A percentile compares a stretch with the other conserved stretches of the same genome.
phyloP scores from a whole-genome alignment of 805 yeast genomes.

The Yamadazyma nakazawae region DNA sequence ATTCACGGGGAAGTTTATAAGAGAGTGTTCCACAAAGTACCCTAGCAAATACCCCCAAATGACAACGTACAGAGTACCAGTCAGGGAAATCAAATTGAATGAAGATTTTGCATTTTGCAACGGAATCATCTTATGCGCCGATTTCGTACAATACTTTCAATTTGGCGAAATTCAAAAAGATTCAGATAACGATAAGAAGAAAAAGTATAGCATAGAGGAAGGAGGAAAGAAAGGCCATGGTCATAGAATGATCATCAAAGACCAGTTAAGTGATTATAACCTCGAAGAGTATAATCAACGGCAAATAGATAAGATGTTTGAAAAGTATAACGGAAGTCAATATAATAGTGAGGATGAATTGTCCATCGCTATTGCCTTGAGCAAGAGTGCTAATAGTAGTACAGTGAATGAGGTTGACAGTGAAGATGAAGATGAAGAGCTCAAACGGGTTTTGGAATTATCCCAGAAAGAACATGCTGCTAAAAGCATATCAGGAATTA shows the following conservation, averaged over 20 bases:
- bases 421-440: conserved; percentile 18
- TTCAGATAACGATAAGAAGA: conserved; percentile 4
- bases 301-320: conserved; percentile 27
- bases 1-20: conserved; percentile 38
- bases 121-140: conserved; percentile 43
- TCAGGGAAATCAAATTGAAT: conserved; percentile 24
- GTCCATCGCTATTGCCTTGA: conserved; percentile 42
- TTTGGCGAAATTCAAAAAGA: conserved; percentile 35
- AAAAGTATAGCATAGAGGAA: conserved; percentile 17
- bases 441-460: conserved; percentile 18
- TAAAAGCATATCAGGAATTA: neutral
- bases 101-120: conserved; percentile 22
- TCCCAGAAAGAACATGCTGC: conserved; percentile 12
- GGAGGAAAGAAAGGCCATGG: conserved; percentile 22
- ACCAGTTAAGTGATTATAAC: conserved; percentile 37
- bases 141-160: conserved; percentile 44
- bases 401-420: neutral
- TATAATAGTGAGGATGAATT: conserved; percentile 35
- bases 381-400: conserved; percentile 22
- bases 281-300: conserved; percentile 21
- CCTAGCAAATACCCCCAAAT: conserved; percentile 23
- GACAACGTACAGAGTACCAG: conserved; percentile 23
- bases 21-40: conserved; percentile 30
- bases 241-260: conserved; percentile 23
- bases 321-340: conserved; percentile 46